phyloP scores from a whole-genome alignment of 768 basidiomycete genomes.

The Naganishia antarctica region DNA sequence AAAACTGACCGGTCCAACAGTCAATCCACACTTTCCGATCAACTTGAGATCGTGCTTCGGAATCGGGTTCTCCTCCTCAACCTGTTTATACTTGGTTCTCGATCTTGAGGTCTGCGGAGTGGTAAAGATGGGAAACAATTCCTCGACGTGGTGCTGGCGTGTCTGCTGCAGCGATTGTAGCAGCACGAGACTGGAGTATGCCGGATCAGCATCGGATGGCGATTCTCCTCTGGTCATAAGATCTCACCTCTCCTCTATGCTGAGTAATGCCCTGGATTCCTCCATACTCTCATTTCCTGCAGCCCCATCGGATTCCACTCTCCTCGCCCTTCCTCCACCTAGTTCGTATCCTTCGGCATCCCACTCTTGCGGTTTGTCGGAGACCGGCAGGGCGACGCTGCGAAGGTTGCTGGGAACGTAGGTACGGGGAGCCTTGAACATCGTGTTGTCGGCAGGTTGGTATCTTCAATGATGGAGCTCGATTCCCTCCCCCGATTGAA shows the following conservation, averaged over 20 bases:
- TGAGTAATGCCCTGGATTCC: not conserved
- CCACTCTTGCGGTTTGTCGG: conserved; percentile 3
- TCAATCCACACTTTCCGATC: conserved; percentile 7
- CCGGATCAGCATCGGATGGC: not conserved
- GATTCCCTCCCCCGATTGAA: no score
- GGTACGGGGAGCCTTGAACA: not conserved
- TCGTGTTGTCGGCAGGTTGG: no score
- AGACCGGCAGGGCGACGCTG: not conserved
- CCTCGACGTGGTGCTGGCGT: conserved; percentile 10
- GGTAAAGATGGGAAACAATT: conserved; percentile 16
- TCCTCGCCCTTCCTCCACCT: not conserved
- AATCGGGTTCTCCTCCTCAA: not conserved
- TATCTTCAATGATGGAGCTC: no score
- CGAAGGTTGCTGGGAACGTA: not conserved
- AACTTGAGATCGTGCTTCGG: not conserved
- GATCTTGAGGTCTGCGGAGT: not conserved
- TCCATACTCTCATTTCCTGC: not conserved
- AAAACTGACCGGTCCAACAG: conserved; percentile 12
- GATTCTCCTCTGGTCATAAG: not conserved
- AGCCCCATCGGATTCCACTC: not conserved
- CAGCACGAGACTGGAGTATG: conserved; percentile 5
- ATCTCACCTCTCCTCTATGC: not conserved
- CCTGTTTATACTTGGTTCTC: not conserved
- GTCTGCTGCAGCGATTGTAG: conserved; percentile 20
- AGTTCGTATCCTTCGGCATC: not conserved